Evolutionary conservation across 2,329 filamentous ascomycete species (phyloP), one percentile per base, ranked within the genome.

Genomic region (Exophiala calicioides): DNA sequence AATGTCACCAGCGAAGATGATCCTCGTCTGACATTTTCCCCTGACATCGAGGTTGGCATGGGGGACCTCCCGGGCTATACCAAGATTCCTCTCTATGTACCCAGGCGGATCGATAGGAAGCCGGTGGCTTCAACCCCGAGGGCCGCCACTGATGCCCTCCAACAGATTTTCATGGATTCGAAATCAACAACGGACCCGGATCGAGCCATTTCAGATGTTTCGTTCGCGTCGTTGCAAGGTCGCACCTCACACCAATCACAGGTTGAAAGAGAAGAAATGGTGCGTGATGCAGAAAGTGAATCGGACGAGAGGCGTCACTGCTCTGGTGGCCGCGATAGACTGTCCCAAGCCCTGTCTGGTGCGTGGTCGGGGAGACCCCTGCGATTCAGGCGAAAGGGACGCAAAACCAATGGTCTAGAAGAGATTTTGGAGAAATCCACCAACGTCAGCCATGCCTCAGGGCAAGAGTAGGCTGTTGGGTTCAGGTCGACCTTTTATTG

Each of bases 51-150:
- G 24, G 7, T 44, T 8, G 48, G 48, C 18, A 30, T 48, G 13
- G 38, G 48, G 19, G 48, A 52, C 16, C 30, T 47, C 13, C 47
- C 41, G 8, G 42, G 35, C 13, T 50, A 49, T 27, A 40, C 15
- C 27, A 54, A 54, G 40, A 23, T 54, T n/a, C 51, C 51, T 26
- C 15, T 48, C 9, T 54, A 32, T 23, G 44, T 37, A 21, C 47
- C 51, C 8, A 44, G 37, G 40, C 27, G 47, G 15, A 37, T 53
- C 20, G 46, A 48, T 19, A 5, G 18, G 21, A n/a, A 36, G 13
- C 27, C 27, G 12, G 13, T 12, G 8, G 26, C 27, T 33, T 21
- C 24, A 32, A 24, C 5, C 10, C 27, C 31, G 18, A 43, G 8
- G 29, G 27, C 21, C 24, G 7, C 13, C 4, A 23, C 20, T 7